Evolutionary conservation across 208 protist species (phyloP), one percentile per base, ranked within the genome.

Genomic region (Trypanosoma mega): DNA sequence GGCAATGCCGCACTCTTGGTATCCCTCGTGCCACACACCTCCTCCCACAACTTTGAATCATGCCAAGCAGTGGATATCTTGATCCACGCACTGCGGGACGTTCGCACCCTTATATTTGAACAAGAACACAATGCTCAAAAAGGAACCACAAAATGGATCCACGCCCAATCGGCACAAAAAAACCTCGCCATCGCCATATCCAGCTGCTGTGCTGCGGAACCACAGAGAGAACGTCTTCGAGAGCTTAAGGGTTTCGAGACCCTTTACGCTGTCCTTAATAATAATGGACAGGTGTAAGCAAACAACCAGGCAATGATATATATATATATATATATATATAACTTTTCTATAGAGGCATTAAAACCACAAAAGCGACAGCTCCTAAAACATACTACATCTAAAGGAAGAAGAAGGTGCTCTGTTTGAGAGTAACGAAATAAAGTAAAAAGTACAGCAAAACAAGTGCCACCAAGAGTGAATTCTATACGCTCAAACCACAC

Each of bases 191-290:
- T 82, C 27, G 56, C 70, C n/a, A 41, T 82, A 11, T 73, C 70
- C 12, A 67, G 45, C 1, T 63, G 69, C 23, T 76, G 65, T 31
- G 31, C 51, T 2, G 51, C 54, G 46, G 66, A 74, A 46, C 63
- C 68, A n/a, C 56, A 78, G 29, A 45, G 59, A 20, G 64, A 76
- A 23, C 59, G 65, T 26, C 54, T 82, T 31, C 76, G 71, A 9
- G 65, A 74, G 24, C 34, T 82, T 23, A 78, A 71, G 48, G 76
- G 76, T 14, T 74, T 82, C 36, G 76, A 82, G 53, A 82, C 76
- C 12, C 63, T 82, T 37, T 46, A 65, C 45, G 76, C 76, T 7
- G 36, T 78, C n/a, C 57, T 63, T 53, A 51, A 70, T 37, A 30
- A 56, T 7, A 24, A 67, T 27, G 5, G 11, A 16, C 9, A 24